Base-by-base conservation (phyloP, 2,329 filamentous ascomycete species). In the Colletotrichum spinosum region DNA sequence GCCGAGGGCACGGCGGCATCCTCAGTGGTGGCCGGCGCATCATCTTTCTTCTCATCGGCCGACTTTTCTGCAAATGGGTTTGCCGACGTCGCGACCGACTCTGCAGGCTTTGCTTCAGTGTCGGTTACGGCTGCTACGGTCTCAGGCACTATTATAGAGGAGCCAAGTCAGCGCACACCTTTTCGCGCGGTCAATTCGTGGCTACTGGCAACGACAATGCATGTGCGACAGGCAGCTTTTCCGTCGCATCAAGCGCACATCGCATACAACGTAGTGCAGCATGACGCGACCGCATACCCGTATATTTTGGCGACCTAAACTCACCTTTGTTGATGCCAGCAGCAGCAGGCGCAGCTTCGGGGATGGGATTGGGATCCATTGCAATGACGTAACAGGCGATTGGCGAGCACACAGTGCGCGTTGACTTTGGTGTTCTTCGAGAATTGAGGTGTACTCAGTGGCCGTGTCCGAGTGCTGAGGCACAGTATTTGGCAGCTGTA, bases 321-420 rank as follows among this genome's bases (percentile, higher is more conserved):
- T 61, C 75, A 76, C 74, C 74, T 75, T 75, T 74, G 33, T 72
- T 69, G 70, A 72, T 68, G 68, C 57, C 57, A 42, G 48, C 66
- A 52, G 70, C 70, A 67, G 68, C 68, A 61, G 59, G 70, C 37
- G 52, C 56, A 60, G 65, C 49, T 65, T 53, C 65, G 55, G 60
- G 45, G 37, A 42, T 60, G 48, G 67, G 65, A 69, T 46, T 74
- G 64, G 73, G 70, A 55, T 75, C 72, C 75, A 77, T 77, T 60
- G 71, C 72, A 73, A 76, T 77, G 74, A 76, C 75, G 75, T 76
- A 74, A 72, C 37, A 17, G 25, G 42, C 53, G 17, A 6, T 64
- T 44, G 11, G 35, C 25, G 12, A 42, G 53, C 63, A 62, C 62
- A 68, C 55, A 67, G 62, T 67, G 55, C 55, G 54, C 48, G 41